Base-by-base conservation (phyloP, 768 basidiomycete species). In the Termitomyces sp. region DNA sequence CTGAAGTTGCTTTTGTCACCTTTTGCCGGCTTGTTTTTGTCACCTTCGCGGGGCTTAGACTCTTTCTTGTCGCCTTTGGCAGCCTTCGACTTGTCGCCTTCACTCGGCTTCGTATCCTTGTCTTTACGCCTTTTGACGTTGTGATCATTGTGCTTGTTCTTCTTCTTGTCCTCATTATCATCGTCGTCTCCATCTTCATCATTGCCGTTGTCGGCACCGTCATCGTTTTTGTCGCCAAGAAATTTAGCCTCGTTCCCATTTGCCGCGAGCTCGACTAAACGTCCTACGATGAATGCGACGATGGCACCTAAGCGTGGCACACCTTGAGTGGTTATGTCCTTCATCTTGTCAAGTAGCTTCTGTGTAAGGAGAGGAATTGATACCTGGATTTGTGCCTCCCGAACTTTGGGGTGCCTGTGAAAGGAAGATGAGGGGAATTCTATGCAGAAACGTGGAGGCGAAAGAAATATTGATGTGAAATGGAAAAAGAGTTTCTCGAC, bases 401-500 rank as follows among this genome's bases (percentile, higher is more conserved):
- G 62, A 2, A 64, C 62, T 42, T 61, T 44, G 2, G 58, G 41
- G 44, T 61, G 55, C 48, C 60, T 64, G 24, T 3, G 2, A 5
- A n/a, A 31, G 44, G n/a, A 15, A 36, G 24, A 5, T 41, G 45
- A 44, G 20, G 5, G 28, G 10, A 37, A 15, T 31, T 41, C 20
- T 8, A 20, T 15, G 16, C 4, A 12, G 15, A 31, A 20, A 26
- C 7, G 31, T 7, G 34, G 24, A 16, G 16, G 28, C 15, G 16
- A 26, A 24, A 24, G 36, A 13, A 51, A 69, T 67, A 57, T 60
- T 2, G 69, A 66, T 12, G 66, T 66, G 47, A 67, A 63, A 16
- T 42, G 46, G 4, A 65, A 69, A 46, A 66, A 63, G 16, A 70
- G 53, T 48, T 70, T 67, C 33, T 58, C 20, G 15, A 69, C 33